These are phyloP conservation scores for Saussurea involucrata DNA, from an alignment of 129 eudicot genomes.

Conservation along the genomic window DNA sequence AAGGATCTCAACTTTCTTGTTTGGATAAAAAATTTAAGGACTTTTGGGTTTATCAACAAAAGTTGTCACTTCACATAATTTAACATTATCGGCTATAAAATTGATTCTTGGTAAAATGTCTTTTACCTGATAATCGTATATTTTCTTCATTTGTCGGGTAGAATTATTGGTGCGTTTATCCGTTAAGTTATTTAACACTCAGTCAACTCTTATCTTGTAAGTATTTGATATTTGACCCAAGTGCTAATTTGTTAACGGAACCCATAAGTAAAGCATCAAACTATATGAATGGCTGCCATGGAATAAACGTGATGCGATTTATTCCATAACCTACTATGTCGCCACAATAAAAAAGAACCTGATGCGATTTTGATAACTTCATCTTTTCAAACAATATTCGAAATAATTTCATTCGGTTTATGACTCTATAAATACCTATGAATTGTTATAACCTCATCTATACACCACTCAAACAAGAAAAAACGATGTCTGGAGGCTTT, in stretches of 20 bases:
- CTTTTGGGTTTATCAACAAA: too few relatives aligned
- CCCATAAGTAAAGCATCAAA: not conserved
- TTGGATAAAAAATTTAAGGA: too few relatives aligned
- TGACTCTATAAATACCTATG: constrained; percentile 22
- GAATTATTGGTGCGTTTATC: too few relatives aligned
- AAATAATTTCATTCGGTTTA: not conserved
- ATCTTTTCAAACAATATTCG: not conserved
- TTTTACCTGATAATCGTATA: not conserved
- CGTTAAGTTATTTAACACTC: too few relatives aligned
- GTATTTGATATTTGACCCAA: too few relatives aligned
- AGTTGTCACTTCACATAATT: too few relatives aligned
- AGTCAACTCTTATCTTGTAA: too few relatives aligned
- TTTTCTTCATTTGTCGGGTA: too few relatives aligned
- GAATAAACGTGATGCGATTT: constrained; percentile 23
- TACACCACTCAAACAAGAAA: constrained; percentile 1
- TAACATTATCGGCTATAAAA: too few relatives aligned
- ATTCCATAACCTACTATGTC: constrained; percentile 9
- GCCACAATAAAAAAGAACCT: constrained; percentile 24
- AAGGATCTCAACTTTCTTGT: too few relatives aligned
- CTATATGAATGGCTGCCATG: not conserved
- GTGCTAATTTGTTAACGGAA: not conserved
- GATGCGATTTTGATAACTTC: constrained; percentile 17
- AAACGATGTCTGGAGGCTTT: constrained; percentile 13
- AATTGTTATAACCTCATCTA: not conserved
- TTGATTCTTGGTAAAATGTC: too few relatives aligned